phyloP scores from a whole-genome alignment of 2,329 filamentous ascomycete genomes.

The Fusarium sp. region DNA sequence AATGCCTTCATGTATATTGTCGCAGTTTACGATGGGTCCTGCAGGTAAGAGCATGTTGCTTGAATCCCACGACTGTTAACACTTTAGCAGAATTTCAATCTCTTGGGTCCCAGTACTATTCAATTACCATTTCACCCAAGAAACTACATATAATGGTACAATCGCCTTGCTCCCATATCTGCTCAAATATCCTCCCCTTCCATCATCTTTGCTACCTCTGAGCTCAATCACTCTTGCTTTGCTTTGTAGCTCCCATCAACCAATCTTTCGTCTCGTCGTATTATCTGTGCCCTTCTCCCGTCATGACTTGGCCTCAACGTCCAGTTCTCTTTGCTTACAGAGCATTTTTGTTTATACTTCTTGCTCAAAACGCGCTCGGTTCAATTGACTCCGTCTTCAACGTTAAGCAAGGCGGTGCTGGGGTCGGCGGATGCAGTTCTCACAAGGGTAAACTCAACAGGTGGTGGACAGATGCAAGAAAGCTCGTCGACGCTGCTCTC shows the following conservation, averaged over 20 bases:
- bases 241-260: not conserved
- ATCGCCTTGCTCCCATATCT: accelerated
- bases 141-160: not conserved
- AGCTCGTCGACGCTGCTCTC: not conserved
- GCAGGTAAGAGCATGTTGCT: accelerated
- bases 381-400: not conserved
- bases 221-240: not conserved
- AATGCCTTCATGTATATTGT: not conserved
- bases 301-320: not conserved
- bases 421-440: not conserved
- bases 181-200: accelerated
- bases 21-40: not conserved
- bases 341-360: accelerated
- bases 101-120: accelerated
- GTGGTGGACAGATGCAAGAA: not conserved
- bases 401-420: not conserved
- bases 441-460: not conserved
- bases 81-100: not conserved
- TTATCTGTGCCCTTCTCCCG: not conserved
- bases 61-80: too few relatives aligned
- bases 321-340: not conserved
- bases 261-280: not conserved
- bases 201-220: accelerated
- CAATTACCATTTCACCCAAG: accelerated
- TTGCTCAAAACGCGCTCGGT: not conserved